phyloP scores from a whole-genome alignment of 495 filamentous ascomycete species.

The Aspergillus olivimuriae region DNA sequence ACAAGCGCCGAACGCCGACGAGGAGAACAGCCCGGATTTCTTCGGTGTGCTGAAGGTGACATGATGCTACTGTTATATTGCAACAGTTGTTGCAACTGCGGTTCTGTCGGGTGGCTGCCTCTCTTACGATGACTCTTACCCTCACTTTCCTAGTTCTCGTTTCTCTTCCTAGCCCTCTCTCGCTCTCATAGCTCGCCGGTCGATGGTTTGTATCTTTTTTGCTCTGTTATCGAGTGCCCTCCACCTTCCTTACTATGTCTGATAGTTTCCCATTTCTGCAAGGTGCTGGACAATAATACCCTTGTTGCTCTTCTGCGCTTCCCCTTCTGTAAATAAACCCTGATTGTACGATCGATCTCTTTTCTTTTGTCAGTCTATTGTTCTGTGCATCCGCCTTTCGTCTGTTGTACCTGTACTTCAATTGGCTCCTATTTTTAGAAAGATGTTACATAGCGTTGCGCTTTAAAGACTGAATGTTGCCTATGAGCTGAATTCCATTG shows the following conservation, averaged over 20 bases:
- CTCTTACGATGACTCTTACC: background rate
- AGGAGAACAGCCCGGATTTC: slow-evolving; percentile 27
- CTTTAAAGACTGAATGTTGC: too few species aligned
- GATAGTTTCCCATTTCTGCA: background rate
- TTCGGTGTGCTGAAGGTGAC: slow-evolving; percentile 41
- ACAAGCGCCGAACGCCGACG: slow-evolving; percentile 20
- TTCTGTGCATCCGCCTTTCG: background rate
- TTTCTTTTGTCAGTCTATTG: background rate
- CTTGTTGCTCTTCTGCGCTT: background rate
- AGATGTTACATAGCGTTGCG: too few species aligned
- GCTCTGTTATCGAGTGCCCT: background rate
- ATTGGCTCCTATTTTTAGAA: too few species aligned
- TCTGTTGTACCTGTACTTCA: too few species aligned
- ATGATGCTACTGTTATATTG: slow-evolving; percentile 12
- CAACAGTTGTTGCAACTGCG: too few species aligned
- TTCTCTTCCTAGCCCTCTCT: background rate
- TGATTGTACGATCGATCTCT: background rate
- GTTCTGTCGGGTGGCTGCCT: slow-evolving; percentile 1
- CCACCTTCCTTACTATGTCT: background rate
- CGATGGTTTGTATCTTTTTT: slow-evolving; percentile 6
- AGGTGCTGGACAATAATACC: slow-evolving; percentile 7
- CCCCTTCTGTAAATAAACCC: background rate
- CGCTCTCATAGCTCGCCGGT: slow-evolving; percentile 12
- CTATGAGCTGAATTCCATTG: too few species aligned
- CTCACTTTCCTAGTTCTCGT: slow-evolving; percentile 9